phyloP scores from a whole-genome alignment of 306 rosid genomes.

The Rosa lucieae region DNA sequence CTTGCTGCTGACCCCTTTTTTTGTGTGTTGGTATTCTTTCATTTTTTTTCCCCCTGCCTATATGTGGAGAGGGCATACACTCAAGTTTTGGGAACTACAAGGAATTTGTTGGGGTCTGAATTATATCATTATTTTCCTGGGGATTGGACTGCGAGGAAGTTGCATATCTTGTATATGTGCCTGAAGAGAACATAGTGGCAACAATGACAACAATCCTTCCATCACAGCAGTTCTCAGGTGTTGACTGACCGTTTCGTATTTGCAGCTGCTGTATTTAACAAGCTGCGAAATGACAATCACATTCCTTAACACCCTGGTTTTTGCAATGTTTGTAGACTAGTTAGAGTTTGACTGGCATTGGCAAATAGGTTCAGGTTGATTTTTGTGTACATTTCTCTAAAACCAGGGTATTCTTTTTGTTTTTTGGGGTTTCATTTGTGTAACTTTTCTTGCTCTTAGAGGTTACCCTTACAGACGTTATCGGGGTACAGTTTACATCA shows the following conservation, averaged over 20 bases:
- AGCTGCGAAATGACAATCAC: slow-evolving; percentile 34
- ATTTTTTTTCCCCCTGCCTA: slow-evolving; percentile 51
- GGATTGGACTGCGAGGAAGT: slow-evolving; percentile 47
- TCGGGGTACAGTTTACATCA: background rate
- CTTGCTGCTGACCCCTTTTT: slow-evolving; percentile 47
- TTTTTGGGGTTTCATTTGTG: background rate
- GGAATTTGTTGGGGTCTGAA: slow-evolving; percentile 50
- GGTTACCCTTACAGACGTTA: background rate
- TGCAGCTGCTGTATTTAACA: slow-evolving; percentile 48
- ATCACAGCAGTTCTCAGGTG: slow-evolving; percentile 31
- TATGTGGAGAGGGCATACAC: slow-evolving; percentile 50
- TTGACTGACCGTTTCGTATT: slow-evolving; percentile 30
- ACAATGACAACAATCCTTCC: slow-evolving; percentile 26
- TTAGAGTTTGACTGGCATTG: slow-evolving; percentile 19
- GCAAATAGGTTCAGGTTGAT: slow-evolving; percentile 28
- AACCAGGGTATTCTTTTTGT: slow-evolving; percentile 15
- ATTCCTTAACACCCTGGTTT: slow-evolving; percentile 30
- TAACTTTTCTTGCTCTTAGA: background rate
- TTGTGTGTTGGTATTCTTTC: slow-evolving; percentile 57
- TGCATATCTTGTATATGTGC: slow-evolving; percentile 43
- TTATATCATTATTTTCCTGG: slow-evolving; percentile 46
- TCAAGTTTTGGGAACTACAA: slow-evolving; percentile 44
- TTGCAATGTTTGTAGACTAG: slow-evolving; percentile 25
- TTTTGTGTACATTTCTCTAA: slow-evolving; percentile 15
- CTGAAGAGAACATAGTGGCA: slow-evolving; percentile 33